These are phyloP conservation scores for Claviceps cyperi DNA, from an alignment of 2,329 filamentous ascomycete genomes.

Conservation along the genomic window DNA sequence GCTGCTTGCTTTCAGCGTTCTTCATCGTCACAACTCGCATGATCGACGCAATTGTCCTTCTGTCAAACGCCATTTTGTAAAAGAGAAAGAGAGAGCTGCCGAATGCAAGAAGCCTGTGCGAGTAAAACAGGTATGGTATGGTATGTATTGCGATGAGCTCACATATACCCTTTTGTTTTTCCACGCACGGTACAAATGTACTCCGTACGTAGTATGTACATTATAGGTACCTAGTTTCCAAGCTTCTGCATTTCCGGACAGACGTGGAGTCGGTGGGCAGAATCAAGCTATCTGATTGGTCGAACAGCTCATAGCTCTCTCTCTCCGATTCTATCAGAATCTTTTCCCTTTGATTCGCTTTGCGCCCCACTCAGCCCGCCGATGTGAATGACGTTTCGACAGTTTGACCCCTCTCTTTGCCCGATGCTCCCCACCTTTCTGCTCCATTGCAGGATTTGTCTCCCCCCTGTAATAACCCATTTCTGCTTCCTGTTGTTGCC, in stretches of 20 bases:
- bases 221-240: too few relatives aligned
- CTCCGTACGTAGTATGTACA: too few relatives aligned
- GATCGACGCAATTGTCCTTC: too few relatives aligned
- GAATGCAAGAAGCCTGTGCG: too few relatives aligned
- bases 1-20: too few relatives aligned
- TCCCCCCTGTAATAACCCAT: neutral
- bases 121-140: too few relatives aligned
- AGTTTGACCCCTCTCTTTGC: constrained; percentile 3
- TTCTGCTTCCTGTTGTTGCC: neutral
- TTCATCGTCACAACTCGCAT: too few relatives aligned
- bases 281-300: constrained; percentile 1
- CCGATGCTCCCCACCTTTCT: neutral
- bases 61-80: too few relatives aligned
- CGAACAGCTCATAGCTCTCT: neutral
- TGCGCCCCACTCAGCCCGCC: neutral
- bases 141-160: too few relatives aligned
- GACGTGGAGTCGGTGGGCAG: neutral
- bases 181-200: too few relatives aligned
- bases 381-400: constrained; percentile 6
- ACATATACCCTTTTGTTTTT: too few relatives aligned
- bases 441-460: neutral
- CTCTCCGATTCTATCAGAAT: neutral
- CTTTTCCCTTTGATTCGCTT: constrained; percentile 1
- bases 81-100: too few relatives aligned
- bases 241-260: neutral